Evolutionary conservation across 306 rosid species (phyloP), one percentile per base, ranked within the genome.

Genomic region (Cicer arietinum): DNA sequence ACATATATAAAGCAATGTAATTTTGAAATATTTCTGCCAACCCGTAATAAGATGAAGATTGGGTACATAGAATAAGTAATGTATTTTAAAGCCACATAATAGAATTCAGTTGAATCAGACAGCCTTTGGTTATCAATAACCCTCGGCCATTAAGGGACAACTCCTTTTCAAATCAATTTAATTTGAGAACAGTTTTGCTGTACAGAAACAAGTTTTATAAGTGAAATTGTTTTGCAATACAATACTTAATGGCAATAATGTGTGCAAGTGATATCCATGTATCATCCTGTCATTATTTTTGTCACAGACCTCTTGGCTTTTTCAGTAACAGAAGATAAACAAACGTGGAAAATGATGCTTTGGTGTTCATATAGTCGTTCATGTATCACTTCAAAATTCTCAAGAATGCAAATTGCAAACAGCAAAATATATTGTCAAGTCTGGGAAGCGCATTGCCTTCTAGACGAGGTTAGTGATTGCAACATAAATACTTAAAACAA

Each of bases 351-450:
- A 57, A 6, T 37, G 61, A 68, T 45, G 45, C 4, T 59, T 69
- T 77, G 18, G 54, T 30, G 46, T 46, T 18, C 37, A 58, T 60
- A 30, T 37, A 46, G 7, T 43, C 20, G 52, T 17, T 51, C 7
- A 50, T 16, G 4, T 46, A 59, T 70, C 14, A 61, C 30, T 58
- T 59, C 70, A 46, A 78, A 44, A 41, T 62, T 67, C 17, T 70
- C 40, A 56, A 63, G 45, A 50, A 80, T 47, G 76, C 42, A 72
- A 72, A 64, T 7, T 47, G 76, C 42, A 72, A 72, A 64, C 7
- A 30, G 22, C 48, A 7, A 25, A 48, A 50, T 50, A 74, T 41
- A n/a, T 48, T 72, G n/a, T 67, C 42, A 62, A 58, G 44, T 68
- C 48, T 30, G 50, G 44, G 35, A 79, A 78, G 20, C 30, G 20